Base-by-base conservation (phyloP, 2,329 filamentous ascomycete genomes). In the Pestalotiopsis sp. region DNA sequence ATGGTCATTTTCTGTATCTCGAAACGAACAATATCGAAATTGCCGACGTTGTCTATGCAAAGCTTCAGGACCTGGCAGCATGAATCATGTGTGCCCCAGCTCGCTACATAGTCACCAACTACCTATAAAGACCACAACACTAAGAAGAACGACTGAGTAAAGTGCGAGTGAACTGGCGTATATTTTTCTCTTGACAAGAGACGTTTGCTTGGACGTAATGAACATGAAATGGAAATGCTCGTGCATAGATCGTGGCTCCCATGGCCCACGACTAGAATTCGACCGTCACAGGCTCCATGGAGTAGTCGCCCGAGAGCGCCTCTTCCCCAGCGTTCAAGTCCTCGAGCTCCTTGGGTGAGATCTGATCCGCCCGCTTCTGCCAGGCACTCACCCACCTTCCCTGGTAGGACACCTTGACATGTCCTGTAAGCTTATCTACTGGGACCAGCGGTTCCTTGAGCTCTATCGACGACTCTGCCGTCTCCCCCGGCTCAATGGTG, bases 311-410 rank as follows among this genome's bases (percentile, higher is more conserved):
- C 57, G 58, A 62, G 13, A 67, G 66, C 4, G 40, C 59, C 38
- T 66, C 52, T 4, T 67, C 41, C 56, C 66, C 66, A 17, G 31
- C 59, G 23, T 45, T 58, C 14, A 67, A 23, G 7, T 62, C 45
- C 57, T 67, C 66, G 25, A 67, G 36, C 59, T 38, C 59, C 59
- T 63, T 40, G 38, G 23, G 20, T 13, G 38, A 49, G 57, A 67
- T 25, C 57, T 67, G 20, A n/a, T 67, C 66, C 7, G 41, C 40
- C 27, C 40, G 62, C 40, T 49, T 56, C 40, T 67, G 66, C 80
- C 80, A 82, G 13, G 82, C 80, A 17, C 74, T 73, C 72, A 74
- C 77, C 83, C 82, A 85, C 57, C 72, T 72, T 0, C 83, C 83
- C 66, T 77, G 77, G 58, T 81, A 75, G 62, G 75, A 71, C 40